phyloP scores from a whole-genome alignment of 306 rosid genomes.

The Sphenostylis stenocarpa region DNA sequence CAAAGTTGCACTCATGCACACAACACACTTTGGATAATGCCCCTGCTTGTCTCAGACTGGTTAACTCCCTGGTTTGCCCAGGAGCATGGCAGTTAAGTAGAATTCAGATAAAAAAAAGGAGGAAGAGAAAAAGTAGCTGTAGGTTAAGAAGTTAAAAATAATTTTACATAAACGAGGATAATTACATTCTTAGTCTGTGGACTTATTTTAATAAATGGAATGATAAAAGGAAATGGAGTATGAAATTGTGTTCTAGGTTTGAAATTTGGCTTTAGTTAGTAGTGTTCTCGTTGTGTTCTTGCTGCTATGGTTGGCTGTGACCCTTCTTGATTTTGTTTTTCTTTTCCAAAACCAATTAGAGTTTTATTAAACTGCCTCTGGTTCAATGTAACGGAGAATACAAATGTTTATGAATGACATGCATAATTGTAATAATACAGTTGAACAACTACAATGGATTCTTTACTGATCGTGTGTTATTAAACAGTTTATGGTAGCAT shows the following conservation, averaged over 20 bases:
- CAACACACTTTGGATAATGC: not conserved
- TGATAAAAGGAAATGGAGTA: not conserved
- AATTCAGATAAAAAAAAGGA: not conserved
- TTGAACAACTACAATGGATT: not conserved
- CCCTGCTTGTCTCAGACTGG: not conserved
- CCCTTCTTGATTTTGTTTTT: not conserved
- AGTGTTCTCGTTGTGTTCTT: not conserved
- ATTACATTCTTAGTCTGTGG: not conserved
- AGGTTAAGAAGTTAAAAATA: not conserved
- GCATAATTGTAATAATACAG: not conserved
- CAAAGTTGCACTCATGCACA: not conserved
- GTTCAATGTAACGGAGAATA: not conserved
- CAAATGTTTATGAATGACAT: not conserved
- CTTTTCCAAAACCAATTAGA: not conserved
- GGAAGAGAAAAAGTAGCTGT: not conserved
- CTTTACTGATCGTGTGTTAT: not conserved
- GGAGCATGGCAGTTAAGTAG: not conserved
- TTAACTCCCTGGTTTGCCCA: not conserved
- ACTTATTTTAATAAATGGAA: not conserved
- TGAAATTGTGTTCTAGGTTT: slow-evolving; percentile 3
- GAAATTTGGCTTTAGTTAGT: not conserved
- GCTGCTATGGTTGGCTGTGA: not conserved
- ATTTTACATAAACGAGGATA: not conserved
- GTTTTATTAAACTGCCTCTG: not conserved
- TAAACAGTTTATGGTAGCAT: no score